Conservation (phyloP, 352 stramenopile species). For the Vaucheria bursata region DNA sequence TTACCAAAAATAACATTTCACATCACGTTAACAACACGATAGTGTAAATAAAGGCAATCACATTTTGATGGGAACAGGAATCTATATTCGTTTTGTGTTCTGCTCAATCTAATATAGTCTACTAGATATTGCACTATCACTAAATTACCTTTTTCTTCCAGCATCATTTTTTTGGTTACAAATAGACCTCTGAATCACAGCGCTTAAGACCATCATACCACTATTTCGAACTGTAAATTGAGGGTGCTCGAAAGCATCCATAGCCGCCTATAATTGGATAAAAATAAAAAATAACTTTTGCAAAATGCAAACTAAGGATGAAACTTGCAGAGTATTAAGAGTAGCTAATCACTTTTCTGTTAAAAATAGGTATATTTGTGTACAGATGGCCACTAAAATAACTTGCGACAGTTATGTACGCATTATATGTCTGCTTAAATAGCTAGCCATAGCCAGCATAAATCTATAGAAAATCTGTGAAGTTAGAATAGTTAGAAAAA, state of each 20-base stretch:
- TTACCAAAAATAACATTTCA: too few species aligned
- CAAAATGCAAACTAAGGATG: neutral
- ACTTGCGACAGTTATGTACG: too few species aligned
- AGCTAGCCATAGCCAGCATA: too few species aligned
- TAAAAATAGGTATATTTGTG: too few species aligned
- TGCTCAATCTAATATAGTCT: slow-evolving; percentile 17
- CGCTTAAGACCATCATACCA: slow-evolving; percentile 78
- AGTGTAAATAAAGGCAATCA: too few species aligned
- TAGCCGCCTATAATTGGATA: slow-evolving; percentile 49
- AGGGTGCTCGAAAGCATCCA: slow-evolving; percentile 68
- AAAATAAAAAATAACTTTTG: neutral
- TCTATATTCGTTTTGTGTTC: slow-evolving; percentile 12
- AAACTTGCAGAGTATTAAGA: neutral
- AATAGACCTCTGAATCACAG: slow-evolving; percentile 46
- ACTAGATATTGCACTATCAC: neutral
- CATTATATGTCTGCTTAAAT: too few species aligned
- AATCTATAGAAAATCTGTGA: too few species aligned
- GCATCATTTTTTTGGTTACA: slow-evolving; percentile 26
- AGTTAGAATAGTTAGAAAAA: too few species aligned
- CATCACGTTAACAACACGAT: too few species aligned
- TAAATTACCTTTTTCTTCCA: neutral
- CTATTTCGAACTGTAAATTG: slow-evolving; percentile 77
- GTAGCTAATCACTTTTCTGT: neutral
- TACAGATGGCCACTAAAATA: too few species aligned
- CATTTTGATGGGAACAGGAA: too few species aligned